Percentiles rank a stretch among this genome's conserved stretches.
Evolutionary conservation across 139 green algal species (phyloP).

Genomic region (Picochlorum sp.): DNA sequence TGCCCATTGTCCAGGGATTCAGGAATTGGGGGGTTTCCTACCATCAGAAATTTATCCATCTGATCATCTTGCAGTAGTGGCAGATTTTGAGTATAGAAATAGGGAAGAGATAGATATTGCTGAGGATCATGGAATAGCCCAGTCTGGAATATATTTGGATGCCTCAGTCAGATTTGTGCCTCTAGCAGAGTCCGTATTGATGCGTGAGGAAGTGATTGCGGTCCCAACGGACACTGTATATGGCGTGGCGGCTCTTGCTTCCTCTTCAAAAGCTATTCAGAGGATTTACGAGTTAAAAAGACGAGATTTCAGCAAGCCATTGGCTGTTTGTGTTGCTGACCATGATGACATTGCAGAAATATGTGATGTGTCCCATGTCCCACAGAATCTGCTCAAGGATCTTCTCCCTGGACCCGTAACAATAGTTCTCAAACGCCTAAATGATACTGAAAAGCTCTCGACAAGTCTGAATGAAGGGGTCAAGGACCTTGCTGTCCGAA

Average conservation of each 20-base stretch:
- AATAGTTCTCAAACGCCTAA: constrained; percentile 36
- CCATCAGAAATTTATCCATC: constrained; percentile 64
- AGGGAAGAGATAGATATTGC: background rate
- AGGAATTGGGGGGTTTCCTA: constrained; percentile 51
- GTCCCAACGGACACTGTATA: constrained; percentile 61
- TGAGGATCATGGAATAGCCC: background rate
- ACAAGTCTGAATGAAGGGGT: constrained; percentile 33
- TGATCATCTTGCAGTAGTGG: constrained; percentile 67
- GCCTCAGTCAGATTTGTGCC: constrained; percentile 15
- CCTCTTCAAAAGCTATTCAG: constrained; percentile 14
- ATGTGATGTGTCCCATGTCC: constrained; percentile 19
- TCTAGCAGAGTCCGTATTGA: constrained; percentile 14
- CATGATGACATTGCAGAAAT: constrained; percentile 29
- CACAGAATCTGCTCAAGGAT: constrained; percentile 33
- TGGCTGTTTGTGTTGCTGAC: constrained; percentile 56
- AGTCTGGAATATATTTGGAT: constrained; percentile 3
- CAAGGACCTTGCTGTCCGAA: constrained; percentile 33
- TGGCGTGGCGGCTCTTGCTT: constrained; percentile 30
- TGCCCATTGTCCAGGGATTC: constrained; percentile 34
- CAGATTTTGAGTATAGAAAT: background rate
- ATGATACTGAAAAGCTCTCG: constrained; percentile 28
- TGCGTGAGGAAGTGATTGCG: constrained; percentile 23
- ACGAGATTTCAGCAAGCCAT: constrained; percentile 16
- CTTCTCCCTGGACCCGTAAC: constrained; percentile 66
- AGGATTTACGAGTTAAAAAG: constrained; percentile 49